These are phyloP conservation scores for Lachancea waltii DNA, from an alignment of 805 yeast species.

Conservation along the genomic window DNA sequence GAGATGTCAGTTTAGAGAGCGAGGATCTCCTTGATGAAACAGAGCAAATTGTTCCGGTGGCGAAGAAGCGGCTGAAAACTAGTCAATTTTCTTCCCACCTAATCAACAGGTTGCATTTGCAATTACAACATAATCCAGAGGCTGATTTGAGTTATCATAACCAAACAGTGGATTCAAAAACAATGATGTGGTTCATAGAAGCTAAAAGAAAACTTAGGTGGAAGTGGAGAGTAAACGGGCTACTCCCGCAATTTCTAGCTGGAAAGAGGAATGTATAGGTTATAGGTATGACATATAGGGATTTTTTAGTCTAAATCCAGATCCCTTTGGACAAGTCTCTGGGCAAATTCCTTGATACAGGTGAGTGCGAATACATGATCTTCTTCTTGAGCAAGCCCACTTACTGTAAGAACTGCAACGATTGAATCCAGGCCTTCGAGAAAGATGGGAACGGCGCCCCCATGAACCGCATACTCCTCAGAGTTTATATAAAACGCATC, in stretches of 20 bases:
- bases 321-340: slow-evolving; percentile 10
- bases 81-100: slow-evolving; percentile 31
- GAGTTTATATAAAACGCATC: slow-evolving; percentile 38
- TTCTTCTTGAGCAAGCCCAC: slow-evolving; percentile 50
- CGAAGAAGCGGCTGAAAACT: slow-evolving; percentile 6
- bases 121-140: slow-evolving; percentile 14
- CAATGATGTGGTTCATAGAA: slow-evolving; percentile 31
- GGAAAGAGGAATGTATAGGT: slow-evolving; percentile 5
- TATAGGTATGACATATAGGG: no score
- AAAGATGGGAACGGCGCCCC: slow-evolving; percentile 50
- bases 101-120: slow-evolving; percentile 29
- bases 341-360: slow-evolving; percentile 15
- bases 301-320: slow-evolving; percentile 18
- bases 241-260: slow-evolving; percentile 34
- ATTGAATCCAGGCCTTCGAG: slow-evolving; percentile 30
- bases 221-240: slow-evolving; percentile 46
- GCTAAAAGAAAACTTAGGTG: slow-evolving; percentile 41
- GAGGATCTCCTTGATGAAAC: slow-evolving; percentile 8
- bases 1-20: slow-evolving; percentile 8
- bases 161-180: slow-evolving; percentile 16
- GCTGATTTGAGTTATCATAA: not conserved
- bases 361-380: slow-evolving; percentile 44
- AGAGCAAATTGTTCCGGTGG: slow-evolving; percentile 6
- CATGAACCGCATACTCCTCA: slow-evolving; percentile 45
- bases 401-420: slow-evolving; percentile 45